Evolutionary conservation across 352 stramenopile species (phyloP).

Genomic region (Globisporangium spinosum): DNA sequence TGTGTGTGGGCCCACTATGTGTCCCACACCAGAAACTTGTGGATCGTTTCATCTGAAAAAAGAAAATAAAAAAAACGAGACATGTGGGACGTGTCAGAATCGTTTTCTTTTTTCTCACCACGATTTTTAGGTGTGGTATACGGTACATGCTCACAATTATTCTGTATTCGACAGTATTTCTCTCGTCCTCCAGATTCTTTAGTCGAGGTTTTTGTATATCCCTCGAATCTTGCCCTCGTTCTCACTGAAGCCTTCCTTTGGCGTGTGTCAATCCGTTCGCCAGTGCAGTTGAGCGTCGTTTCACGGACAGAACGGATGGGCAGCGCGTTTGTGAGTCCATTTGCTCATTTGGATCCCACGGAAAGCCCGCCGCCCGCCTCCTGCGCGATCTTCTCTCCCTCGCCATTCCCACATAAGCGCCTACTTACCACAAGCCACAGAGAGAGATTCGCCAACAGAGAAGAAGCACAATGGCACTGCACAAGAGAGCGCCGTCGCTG

Average conservation of each 20-base stretch:
- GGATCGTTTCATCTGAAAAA: neutral
- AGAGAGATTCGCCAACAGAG: no score
- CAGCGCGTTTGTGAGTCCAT: neutral
- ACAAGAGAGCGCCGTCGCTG: neutral
- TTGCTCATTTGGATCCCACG: neutral
- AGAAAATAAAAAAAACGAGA: neutral
- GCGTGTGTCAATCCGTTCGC: slow-evolving; percentile 2
- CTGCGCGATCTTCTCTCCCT: neutral
- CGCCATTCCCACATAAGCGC: slow-evolving; percentile 4
- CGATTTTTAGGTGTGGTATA: neutral
- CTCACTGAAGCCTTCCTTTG: neutral
- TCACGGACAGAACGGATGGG: neutral
- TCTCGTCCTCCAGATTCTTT: neutral
- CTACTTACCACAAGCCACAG: neutral
- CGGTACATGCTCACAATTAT: neutral
- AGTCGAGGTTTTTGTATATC: neutral
- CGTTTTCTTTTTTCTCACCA: neutral
- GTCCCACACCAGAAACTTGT: neutral
- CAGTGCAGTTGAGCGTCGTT: slow-evolving; percentile 1
- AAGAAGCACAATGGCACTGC: slow-evolving; percentile 2
- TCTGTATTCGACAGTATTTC: neutral
- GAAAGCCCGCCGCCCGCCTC: neutral
- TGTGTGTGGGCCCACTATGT: neutral
- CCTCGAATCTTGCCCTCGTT: neutral
- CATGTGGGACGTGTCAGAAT: neutral